A percentile compares a stretch with the other conserved stretches of the same genome.
These are phyloP conservation scores for Arctium lappa DNA, from an alignment of 129 eudicot genomes.

Conservation along the genomic window DNA sequence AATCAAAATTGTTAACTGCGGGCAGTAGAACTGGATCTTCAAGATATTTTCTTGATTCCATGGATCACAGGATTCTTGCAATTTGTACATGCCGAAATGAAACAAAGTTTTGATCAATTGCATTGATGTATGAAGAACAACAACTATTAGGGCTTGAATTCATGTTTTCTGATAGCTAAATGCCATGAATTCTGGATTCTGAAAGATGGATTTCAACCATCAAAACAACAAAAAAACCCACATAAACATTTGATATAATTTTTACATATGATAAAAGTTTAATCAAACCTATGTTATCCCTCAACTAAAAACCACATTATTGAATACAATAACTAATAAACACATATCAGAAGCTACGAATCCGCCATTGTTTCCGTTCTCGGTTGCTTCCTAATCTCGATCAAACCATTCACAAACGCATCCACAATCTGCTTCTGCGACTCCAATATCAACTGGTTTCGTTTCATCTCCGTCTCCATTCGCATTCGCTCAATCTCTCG, in stretches of 20 bases:
- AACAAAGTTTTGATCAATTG: background rate
- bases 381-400: constrained; percentile 41
- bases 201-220: background rate
- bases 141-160: background rate
- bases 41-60: background rate
- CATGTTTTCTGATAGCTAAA: background rate
- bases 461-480: constrained; percentile 85
- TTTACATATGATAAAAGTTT: constrained; percentile 20
- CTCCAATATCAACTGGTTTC: constrained; percentile 69
- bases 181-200: background rate
- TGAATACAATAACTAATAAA: constrained; percentile 22
- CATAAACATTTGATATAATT: background rate
- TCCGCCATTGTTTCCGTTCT: constrained; percentile 19
- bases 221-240: background rate
- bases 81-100: background rate
- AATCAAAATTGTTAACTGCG: background rate
- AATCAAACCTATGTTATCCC: constrained; percentile 15
- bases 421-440: constrained; percentile 79
- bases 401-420: constrained; percentile 64
- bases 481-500: constrained; percentile 66
- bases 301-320: constrained; percentile 23
- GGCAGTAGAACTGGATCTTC: background rate
- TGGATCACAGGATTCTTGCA: background rate
- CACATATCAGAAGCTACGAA: constrained; percentile 8
- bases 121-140: background rate